Conservation (phyloP, 192 early-diverging fungal genomes). For the Backusella westeae region DNA sequence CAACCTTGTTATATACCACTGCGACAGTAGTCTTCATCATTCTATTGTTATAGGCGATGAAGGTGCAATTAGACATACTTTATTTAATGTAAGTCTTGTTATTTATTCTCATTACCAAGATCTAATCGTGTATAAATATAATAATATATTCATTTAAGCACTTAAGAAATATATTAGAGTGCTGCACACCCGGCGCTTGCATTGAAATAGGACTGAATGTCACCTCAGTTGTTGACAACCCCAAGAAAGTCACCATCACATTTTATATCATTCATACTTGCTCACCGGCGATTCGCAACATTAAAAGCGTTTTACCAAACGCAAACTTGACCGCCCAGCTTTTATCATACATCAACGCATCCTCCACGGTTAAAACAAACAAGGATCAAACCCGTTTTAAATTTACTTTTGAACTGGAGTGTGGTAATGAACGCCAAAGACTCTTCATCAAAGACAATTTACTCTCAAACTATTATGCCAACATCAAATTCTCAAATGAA, state of each 20-base stretch:
- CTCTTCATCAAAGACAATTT: constrained; percentile 11
- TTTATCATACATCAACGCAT: constrained; percentile 17
- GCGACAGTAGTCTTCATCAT: constrained; percentile 51
- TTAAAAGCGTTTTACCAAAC: constrained; percentile 11
- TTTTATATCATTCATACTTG: constrained; percentile 23
- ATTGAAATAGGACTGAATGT: constrained; percentile 53
- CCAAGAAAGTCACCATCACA: constrained; percentile 4
- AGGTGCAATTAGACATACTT: constrained; percentile 47
- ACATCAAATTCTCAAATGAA: constrained; percentile 42
- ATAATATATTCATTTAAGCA: constrained; percentile 35
- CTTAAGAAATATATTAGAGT: constrained; percentile 48
- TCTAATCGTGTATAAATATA: not conserved
- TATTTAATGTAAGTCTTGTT: constrained; percentile 46
- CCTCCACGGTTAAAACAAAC: not conserved
- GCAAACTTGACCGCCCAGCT: constrained; percentile 30
- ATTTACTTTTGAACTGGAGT: constrained; percentile 25
- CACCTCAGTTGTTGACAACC: not conserved
- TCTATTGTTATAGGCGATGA: constrained; percentile 51
- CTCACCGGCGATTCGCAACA: not conserved
- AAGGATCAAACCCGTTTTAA: constrained; percentile 15
- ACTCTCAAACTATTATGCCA: constrained; percentile 23
- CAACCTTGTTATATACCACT: constrained; percentile 55
- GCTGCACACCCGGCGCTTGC: constrained; percentile 44
- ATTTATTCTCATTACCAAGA: not conserved
- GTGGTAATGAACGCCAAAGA: not conserved